phyloP scores from a whole-genome alignment of 2,329 filamentous ascomycete genomes.

The Sporothrix luriei region DNA sequence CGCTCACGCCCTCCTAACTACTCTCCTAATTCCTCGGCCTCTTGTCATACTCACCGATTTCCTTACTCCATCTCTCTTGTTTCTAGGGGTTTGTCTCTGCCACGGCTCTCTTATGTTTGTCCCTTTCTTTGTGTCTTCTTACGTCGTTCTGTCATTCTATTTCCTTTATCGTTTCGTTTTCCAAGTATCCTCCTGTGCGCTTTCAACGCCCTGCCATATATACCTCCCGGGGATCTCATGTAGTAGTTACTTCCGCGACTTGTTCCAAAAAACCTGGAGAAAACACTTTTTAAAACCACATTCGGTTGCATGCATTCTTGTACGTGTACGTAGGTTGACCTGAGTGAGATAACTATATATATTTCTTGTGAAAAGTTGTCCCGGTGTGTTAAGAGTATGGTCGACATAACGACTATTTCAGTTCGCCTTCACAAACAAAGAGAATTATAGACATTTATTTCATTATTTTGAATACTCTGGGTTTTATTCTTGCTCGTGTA shows the following conservation, averaged over 20 bases:
- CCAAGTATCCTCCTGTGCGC: constrained; percentile 1
- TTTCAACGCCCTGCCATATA: constrained; percentile 24
- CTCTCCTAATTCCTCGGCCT: constrained; percentile 22
- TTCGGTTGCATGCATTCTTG: not conserved
- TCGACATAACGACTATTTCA: no score
- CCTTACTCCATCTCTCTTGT: not conserved
- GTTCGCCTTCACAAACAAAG: no score
- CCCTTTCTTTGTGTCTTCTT: not conserved
- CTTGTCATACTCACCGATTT: constrained; percentile 17
- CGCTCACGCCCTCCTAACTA: constrained; percentile 1
- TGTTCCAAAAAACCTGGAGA: constrained; percentile 8
- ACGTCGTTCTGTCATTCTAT: not conserved
- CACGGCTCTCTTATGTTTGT: constrained; percentile 28
- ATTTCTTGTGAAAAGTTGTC: no score
- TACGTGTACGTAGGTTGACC: not conserved
- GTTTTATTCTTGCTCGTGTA: no score
- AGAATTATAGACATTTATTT: no score
- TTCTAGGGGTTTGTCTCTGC: constrained; percentile 25
- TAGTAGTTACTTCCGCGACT: constrained; percentile 24
- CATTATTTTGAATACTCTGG: no score
- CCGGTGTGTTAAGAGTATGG: no score
- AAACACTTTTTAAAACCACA: constrained; percentile 8
- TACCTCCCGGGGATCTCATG: constrained; percentile 29
- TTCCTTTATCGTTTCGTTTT: not conserved
- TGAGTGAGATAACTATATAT: not conserved